Conservation (phyloP, 768 basidiomycete genomes). For the Galerina marginata region DNA sequence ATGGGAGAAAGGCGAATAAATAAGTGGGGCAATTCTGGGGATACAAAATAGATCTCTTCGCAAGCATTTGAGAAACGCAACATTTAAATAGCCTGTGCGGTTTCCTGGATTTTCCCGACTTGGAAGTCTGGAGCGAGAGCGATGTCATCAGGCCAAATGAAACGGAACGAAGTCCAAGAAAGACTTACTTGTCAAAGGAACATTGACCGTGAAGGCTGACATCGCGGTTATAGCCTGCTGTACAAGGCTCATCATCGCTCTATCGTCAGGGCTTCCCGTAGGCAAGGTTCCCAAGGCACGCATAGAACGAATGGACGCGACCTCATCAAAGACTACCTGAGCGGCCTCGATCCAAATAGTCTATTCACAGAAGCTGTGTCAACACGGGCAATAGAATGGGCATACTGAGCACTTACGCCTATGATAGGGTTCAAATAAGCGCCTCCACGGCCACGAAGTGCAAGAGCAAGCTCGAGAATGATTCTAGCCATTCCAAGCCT, state of each 20-base stretch:
- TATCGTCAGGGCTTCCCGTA: conserved; percentile 19
- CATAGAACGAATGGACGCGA: conserved; percentile 16
- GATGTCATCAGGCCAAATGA: not conserved
- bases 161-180: not conserved
- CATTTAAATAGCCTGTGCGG: conserved; percentile 11
- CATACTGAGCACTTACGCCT: conserved; percentile 27
- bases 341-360: conserved; percentile 31
- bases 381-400: not conserved
- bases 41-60: not conserved
- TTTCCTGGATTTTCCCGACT: conserved; percentile 25
- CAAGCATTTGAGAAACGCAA: not conserved
- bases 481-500: conserved; percentile 25
- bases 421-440: conserved; percentile 34
- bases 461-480: conserved; percentile 25
- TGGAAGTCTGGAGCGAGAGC: conserved; percentile 22
- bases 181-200: conserved; percentile 25
- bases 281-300: conserved; percentile 18
- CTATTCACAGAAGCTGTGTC: conserved; percentile 6
- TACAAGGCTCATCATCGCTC: conserved; percentile 17
- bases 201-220: conserved; percentile 23
- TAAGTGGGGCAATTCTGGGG: not conserved
- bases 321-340: conserved; percentile 29
- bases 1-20: too few species aligned
- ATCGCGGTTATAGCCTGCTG: conserved; percentile 24
- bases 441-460: conserved; percentile 19